A percentile compares a stretch with the other conserved stretches of the same genome.
phyloP scores from a whole-genome alignment of 225 moss, liverwort and hornwort species.

The Pseudisothecium myosuroides region DNA sequence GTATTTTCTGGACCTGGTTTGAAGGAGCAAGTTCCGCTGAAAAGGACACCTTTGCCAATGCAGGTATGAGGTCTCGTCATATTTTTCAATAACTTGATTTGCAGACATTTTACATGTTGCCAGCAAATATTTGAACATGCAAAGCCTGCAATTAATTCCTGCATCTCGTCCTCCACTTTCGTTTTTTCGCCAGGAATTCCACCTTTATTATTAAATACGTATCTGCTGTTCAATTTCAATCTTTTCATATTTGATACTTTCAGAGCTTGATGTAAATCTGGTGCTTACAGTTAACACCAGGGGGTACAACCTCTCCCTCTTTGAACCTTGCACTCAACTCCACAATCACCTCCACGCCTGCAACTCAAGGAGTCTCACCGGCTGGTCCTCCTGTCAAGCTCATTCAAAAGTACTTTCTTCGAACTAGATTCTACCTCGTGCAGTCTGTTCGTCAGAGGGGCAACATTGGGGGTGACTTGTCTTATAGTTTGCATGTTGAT shows the following conservation, averaged over 20 bases:
- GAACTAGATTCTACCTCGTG: background rate
- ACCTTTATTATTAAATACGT: background rate
- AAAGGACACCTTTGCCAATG: conserved; percentile 16
- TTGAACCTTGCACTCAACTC: conserved; percentile 19
- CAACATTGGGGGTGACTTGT: background rate
- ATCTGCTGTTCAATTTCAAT: background rate
- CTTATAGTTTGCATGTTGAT: background rate
- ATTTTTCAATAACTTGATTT: background rate
- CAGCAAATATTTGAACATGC: background rate
- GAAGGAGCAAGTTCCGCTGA: conserved; percentile 30
- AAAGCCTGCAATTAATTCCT: background rate
- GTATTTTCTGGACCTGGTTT: conserved; percentile 38
- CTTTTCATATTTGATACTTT: background rate
- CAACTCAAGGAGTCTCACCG: conserved; percentile 12
- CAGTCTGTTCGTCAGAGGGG: background rate
- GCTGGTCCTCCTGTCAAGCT: conserved; percentile 17
- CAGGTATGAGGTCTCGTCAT: conserved; percentile 1
- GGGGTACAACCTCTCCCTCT: conserved; percentile 2
- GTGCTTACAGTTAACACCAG: conserved; percentile 11
- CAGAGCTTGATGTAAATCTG: background rate
- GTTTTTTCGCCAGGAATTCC: background rate
- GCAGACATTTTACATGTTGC: background rate
- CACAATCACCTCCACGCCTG: conserved; percentile 1
- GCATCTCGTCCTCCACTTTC: background rate
- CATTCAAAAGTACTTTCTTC: conserved; percentile 16